Percentiles rank a stretch among this genome's conserved stretches.
These are phyloP conservation scores for Chenopodium suecicum DNA, from an alignment of 148 eudicot genomes.

Conservation along the genomic window DNA sequence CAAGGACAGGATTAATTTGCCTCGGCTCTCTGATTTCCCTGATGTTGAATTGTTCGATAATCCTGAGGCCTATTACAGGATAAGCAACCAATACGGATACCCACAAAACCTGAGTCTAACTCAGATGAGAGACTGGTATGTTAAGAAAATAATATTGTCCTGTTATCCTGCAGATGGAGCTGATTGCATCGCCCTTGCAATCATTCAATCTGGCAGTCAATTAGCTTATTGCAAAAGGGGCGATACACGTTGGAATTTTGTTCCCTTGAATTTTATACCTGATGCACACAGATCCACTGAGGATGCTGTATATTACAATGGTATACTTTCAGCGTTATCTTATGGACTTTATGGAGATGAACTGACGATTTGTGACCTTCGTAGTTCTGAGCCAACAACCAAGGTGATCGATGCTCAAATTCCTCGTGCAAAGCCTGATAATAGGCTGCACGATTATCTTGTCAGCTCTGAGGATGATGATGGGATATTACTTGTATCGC, in stretches of 20 bases:
- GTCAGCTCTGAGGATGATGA: not conserved
- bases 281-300: conserved; percentile 2
- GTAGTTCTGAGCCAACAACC: not conserved
- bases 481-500: not conserved
- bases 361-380: not conserved
- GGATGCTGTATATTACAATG: not conserved
- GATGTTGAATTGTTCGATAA: not conserved
- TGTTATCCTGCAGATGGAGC: not conserved
- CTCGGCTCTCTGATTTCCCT: not conserved
- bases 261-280: not conserved
- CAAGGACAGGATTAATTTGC: not conserved
- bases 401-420: not conserved
- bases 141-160: not conserved
- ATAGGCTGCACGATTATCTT: not conserved
- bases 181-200: not conserved
- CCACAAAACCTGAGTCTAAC: not conserved
- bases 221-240: conserved; percentile 3
- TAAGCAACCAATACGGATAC: not conserved
- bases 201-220: not conserved
- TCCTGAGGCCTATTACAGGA: not conserved
- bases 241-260: not conserved
- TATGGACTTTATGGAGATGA: not conserved
- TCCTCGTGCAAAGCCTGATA: not conserved
- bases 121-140: not conserved
- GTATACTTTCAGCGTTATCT: not conserved